Percentiles rank a stretch among this genome's conserved stretches.
These are phyloP conservation scores for Penicillium salamii DNA, from an alignment of 495 filamentous ascomycete species.

Conservation along the genomic window DNA sequence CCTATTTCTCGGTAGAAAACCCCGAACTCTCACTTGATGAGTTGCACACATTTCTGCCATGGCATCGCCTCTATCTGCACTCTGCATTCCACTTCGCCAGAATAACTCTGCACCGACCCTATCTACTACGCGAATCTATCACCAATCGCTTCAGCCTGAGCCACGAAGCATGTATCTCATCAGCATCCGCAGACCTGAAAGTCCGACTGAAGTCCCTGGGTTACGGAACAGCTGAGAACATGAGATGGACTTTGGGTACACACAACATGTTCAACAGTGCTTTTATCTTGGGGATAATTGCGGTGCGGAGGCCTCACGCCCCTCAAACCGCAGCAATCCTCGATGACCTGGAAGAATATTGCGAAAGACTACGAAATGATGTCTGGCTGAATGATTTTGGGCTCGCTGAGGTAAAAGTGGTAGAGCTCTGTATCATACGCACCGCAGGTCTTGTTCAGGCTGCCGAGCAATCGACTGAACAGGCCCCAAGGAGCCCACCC, in stretches of 20 bases:
- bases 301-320: conserved; percentile 10
- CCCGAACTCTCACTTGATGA: conserved; percentile 6
- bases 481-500: background rate
- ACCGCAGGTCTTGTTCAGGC: conserved; percentile 3
- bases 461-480: background rate
- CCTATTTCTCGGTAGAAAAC: conserved; percentile 9
- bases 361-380: conserved; percentile 10
- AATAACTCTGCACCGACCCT: conserved; percentile 16
- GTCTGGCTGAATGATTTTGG: conserved; percentile 16
- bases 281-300: conserved; percentile 15
- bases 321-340: conserved; percentile 15
- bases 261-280: conserved; percentile 20
- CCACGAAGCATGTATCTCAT: conserved; percentile 15
- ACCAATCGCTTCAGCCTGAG: conserved; percentile 15
- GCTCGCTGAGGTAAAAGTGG: conserved; percentile 16
- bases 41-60: conserved; percentile 7
- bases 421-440: conserved; percentile 14
- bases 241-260: conserved; percentile 17
- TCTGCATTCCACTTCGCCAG: conserved; percentile 17
- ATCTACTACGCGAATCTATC: conserved; percentile 15
- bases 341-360: conserved; percentile 13
- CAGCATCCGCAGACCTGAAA: conserved; percentile 14
- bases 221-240: conserved; percentile 14
- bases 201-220: conserved; percentile 9
- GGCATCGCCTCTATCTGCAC: conserved; percentile 17